Base-by-base conservation (phyloP, 257 asterid genomes). In the Forsythia suspensa region DNA sequence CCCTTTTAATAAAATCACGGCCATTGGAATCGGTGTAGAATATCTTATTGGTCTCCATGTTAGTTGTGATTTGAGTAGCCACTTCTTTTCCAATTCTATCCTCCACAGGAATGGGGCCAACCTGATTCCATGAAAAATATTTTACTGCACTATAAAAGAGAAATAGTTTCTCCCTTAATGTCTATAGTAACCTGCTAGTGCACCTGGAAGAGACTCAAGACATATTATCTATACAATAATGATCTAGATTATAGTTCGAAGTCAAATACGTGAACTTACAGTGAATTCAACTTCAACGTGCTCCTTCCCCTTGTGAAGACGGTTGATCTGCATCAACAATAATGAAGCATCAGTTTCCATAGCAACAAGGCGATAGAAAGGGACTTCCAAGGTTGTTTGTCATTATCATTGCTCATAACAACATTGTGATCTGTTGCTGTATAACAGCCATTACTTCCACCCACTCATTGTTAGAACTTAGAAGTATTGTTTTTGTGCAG, bases 11-110 rank as follows among this genome's bases (percentile, higher is more conserved):
- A 87, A 87, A 91, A 86, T 91, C 97, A 80, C 97, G 95, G 73
- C 97, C 97, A 67, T 85, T 90, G n/a, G 94, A 91, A 81, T 91
- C 97, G 0, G 97, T 90, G 80, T 87, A 91, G 81, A 91, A 91
- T 69, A 89, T 87, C 78, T 84, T 86, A 76, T 87, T 87, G 84
- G 85, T 88, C 52, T 85, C 76, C 82, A 90, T 79, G 77, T 82
- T 80, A 36, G 95, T 87, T 72, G 81, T 86, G 80, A 91, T 79
- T 84, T 85, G 85, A 71, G 95, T 82, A 46, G 80, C 88, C 67
- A 91, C 76, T 88, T 91, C 97, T 86, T 91, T 91, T 73, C 97
- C 97, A 71, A 90, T 80, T 70, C 92, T 91, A 81, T 90, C 90
- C 77, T 88, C 84, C 79, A 88, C 82, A 46, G 97, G 95, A 82